Percentiles rank a stretch among this genome's conserved stretches.
phyloP scores from a whole-genome alignment of 1,284 basidiomycete genomes.

The Phlebopus sp. region DNA sequence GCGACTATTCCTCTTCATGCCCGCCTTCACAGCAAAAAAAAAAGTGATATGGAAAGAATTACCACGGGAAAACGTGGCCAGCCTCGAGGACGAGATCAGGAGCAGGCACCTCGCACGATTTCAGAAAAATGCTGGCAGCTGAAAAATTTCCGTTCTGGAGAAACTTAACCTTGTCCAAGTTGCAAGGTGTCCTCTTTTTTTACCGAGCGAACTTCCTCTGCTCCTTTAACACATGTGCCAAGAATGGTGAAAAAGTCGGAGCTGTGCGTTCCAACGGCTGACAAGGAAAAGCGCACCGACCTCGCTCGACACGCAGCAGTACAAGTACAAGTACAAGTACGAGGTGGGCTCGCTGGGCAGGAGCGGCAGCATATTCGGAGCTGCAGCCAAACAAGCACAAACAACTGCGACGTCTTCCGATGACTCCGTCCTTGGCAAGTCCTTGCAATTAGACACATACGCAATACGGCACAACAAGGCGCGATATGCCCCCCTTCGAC shows the following conservation, averaged over 20 bases:
- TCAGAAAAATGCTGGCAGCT: slow-evolving; percentile 16
- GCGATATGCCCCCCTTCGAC: slow-evolving; percentile 84
- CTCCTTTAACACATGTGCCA: slow-evolving; percentile 16
- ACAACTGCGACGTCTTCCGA: slow-evolving; percentile 20
- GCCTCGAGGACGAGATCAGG: slow-evolving; percentile 36
- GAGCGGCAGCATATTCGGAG: too few species aligned
- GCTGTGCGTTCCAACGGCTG: too few species aligned
- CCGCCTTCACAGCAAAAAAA: slow-evolving; percentile 4
- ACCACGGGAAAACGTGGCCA: slow-evolving; percentile 27
- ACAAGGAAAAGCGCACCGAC: too few species aligned
- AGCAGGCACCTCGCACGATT: slow-evolving; percentile 10
- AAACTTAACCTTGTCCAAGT: slow-evolving; percentile 32
- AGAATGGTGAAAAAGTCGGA: not conserved
- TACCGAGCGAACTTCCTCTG: slow-evolving; percentile 11
- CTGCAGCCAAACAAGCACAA: slow-evolving; percentile 38
- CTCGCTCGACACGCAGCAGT: too few species aligned
- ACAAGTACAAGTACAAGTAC: too few species aligned
- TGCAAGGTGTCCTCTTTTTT: slow-evolving; percentile 14
- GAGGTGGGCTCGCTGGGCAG: too few species aligned
- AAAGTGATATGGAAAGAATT: slow-evolving; percentile 19
- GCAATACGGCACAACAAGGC: slow-evolving; percentile 9
- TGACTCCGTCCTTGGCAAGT: slow-evolving; percentile 10
- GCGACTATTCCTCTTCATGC: slow-evolving; percentile 8
- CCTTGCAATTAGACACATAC: slow-evolving; percentile 3
- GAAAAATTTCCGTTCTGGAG: slow-evolving; percentile 32